A percentile compares a stretch with the other conserved stretches of the same genome.
These are phyloP conservation scores for Ceratocystis destructans DNA, from an alignment of 2,329 filamentous ascomycete genomes.

Conservation along the genomic window DNA sequence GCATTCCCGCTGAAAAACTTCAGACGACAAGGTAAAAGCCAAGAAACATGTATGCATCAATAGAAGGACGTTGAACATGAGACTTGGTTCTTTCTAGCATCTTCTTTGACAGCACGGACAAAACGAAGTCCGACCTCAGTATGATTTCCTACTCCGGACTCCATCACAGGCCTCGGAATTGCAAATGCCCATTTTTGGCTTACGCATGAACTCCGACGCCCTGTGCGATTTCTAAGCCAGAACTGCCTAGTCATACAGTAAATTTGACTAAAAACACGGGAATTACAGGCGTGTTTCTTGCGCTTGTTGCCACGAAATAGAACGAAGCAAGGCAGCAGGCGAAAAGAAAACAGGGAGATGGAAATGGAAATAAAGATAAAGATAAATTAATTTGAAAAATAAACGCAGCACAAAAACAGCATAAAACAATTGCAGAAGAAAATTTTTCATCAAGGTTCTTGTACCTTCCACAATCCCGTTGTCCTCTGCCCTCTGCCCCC, in stretches of 20 bases:
- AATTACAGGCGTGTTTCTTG: neutral
- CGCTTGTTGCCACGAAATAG: no score
- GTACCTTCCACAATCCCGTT: no score
- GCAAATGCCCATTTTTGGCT: neutral
- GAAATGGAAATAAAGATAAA: no score
- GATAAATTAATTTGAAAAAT: no score
- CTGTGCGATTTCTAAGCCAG: neutral
- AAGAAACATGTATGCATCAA: no score
- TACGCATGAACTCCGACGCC: neutral
- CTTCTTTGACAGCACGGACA: neutral
- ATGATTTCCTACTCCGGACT: neutral
- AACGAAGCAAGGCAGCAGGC: no score
- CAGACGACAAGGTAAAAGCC: neutral
- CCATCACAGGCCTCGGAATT: constrained; percentile 1
- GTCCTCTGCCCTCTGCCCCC: no score
- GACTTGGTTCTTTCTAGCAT: neutral
- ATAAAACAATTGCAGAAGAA: no score
- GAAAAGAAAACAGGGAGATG: no score
- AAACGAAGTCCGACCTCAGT: neutral
- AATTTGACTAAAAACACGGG: neutral
- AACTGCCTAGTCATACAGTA: neutral
- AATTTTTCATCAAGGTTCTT: no score
- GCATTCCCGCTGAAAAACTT: neutral
- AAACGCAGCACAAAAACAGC: no score
- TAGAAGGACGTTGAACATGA: neutral